Evolutionary conservation across 2,329 filamentous ascomycete species (phyloP).

Genomic region (Aspergillus viridinutans): DNA sequence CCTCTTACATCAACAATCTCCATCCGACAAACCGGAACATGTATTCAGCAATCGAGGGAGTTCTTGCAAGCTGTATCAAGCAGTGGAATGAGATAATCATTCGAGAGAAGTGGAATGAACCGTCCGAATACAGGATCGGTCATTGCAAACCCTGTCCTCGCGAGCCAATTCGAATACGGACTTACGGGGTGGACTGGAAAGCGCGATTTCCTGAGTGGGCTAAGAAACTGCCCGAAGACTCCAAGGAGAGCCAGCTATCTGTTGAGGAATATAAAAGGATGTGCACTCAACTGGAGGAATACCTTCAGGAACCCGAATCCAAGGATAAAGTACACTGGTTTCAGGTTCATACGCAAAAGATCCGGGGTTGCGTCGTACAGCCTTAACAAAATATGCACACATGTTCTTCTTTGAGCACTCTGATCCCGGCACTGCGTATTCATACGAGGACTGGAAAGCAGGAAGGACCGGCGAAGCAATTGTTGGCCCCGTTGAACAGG

Average conservation of each 20-base stretch:
- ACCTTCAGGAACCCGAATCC: constrained; percentile 5
- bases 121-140: too few relatives aligned
- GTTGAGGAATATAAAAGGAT: background rate
- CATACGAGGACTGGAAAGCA: constrained; percentile 13
- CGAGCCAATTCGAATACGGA: background rate
- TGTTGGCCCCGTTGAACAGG: background rate
- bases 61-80: constrained; percentile 2
- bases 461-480: constrained; percentile 7
- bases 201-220: constrained; percentile 1
- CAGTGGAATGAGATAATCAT: constrained; percentile 7
- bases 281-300: constrained; percentile 1
- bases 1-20: constrained; percentile 8
- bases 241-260: background rate
- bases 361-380: background rate
- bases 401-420: constrained; percentile 10
- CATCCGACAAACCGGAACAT: background rate
- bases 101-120: too few relatives aligned
- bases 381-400: constrained; percentile 1
- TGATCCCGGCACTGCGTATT: constrained; percentile 8
- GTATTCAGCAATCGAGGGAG: constrained; percentile 2
- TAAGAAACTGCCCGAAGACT: accelerated
- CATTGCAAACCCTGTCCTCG: background rate
- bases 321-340: constrained; percentile 5
- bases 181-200: constrained; percentile 10
- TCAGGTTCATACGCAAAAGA: background rate